Conservation (phyloP, 257 asterid species). For the Phtheirospermum japonicum region DNA sequence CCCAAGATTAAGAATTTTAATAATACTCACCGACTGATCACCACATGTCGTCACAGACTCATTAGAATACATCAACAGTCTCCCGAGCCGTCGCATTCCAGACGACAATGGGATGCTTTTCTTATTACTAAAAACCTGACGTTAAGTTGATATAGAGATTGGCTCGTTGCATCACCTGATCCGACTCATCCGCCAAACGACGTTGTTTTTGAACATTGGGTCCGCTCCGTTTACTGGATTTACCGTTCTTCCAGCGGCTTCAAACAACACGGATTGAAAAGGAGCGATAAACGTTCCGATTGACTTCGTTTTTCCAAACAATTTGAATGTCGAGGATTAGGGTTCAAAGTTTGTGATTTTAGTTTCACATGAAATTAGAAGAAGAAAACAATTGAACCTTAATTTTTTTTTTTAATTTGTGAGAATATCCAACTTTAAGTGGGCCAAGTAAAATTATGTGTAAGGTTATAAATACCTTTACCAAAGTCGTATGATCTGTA, state of each 20-base stretch:
- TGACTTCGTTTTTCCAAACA: no score
- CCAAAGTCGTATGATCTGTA: no score
- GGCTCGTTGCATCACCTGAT: constrained; percentile 37
- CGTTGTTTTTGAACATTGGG: constrained; percentile 41
- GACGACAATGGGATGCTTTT: constrained; percentile 24
- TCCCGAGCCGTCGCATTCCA: constrained; percentile 47
- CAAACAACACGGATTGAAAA: background rate
- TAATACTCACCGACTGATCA: constrained; percentile 37
- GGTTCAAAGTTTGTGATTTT: no score
- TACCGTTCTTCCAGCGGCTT: background rate
- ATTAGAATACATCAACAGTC: constrained; percentile 76
- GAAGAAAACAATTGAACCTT: no score
- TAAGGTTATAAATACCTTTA: no score
- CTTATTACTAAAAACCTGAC: constrained; percentile 32
- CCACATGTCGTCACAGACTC: constrained; percentile 62
- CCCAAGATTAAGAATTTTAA: no score
- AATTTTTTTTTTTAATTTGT: no score
- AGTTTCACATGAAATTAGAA: no score
- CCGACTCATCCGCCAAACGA: constrained; percentile 41
- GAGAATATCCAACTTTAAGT: no score
- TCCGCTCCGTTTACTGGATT: background rate
- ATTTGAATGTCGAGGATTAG: no score
- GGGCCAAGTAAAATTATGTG: no score
- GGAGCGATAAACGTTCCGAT: no score
- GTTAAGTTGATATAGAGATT: constrained; percentile 70